These are phyloP conservation scores for Alternaria dauci DNA, from an alignment of 2,329 filamentous ascomycete genomes.

Conservation along the genomic window DNA sequence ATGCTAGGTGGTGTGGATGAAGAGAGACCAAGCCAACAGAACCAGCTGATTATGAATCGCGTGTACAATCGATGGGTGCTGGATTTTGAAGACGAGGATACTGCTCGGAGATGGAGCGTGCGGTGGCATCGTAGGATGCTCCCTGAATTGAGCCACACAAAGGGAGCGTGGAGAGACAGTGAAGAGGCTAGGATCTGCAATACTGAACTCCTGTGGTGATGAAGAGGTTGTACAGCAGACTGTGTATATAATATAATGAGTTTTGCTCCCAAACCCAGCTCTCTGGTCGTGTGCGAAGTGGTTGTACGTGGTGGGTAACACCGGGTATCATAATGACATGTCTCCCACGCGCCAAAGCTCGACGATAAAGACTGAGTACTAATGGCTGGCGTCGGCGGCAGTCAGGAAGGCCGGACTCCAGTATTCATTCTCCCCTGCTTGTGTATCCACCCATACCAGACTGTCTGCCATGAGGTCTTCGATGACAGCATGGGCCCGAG, in stretches of 20 bases:
- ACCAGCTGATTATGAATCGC: constrained; percentile 45
- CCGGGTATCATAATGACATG: constrained; percentile 26
- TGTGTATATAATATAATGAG: constrained; percentile 1
- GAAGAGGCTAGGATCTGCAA: constrained; percentile 55
- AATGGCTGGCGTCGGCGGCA: constrained; percentile 14
- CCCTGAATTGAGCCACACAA: constrained; percentile 33
- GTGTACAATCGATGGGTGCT: constrained; percentile 61
- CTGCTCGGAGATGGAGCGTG: constrained; percentile 62
- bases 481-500: constrained; percentile 85
- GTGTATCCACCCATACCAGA: constrained; percentile 92
- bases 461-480: constrained; percentile 89
- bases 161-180: constrained; percentile 34
- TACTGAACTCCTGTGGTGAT: constrained; percentile 60
- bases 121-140: constrained; percentile 63
- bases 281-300: background rate
- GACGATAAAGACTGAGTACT: too few relatives aligned
- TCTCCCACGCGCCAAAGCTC: background rate
- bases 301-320: constrained; percentile 1
- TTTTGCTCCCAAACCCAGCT: background rate
- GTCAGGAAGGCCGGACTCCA: constrained; percentile 83
- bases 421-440: constrained; percentile 87
- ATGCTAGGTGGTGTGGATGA: constrained; percentile 23
- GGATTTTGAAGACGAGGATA: constrained; percentile 63
- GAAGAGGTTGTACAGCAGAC: background rate
- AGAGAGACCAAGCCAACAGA: constrained; percentile 25